These are phyloP conservation scores for Penicillium bialowiezense DNA, from an alignment of 495 filamentous ascomycete species.

Conservation along the genomic window DNA sequence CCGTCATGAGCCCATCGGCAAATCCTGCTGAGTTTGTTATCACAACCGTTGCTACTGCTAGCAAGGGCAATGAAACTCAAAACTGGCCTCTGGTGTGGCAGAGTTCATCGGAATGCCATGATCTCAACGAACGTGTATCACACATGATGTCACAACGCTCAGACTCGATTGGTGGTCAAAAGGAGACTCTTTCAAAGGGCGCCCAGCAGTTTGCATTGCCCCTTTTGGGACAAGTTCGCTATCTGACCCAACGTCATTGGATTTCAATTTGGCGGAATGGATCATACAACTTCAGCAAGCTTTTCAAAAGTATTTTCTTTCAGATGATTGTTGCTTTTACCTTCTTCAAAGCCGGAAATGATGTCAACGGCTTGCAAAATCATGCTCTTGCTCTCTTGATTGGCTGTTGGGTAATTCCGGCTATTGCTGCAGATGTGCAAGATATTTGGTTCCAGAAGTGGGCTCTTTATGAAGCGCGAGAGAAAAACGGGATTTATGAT, in stretches of 20 bases:
- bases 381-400: not conserved
- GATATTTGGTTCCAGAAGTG: slow-evolving; percentile 1
- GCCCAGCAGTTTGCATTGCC: not conserved
- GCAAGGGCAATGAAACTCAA: not conserved
- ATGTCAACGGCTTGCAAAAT: not conserved
- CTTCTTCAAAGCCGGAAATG: not conserved
- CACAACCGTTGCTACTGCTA: not conserved
- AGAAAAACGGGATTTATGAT: slow-evolving; percentile 4
- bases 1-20: not conserved
- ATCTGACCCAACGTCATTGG: slow-evolving; percentile 1
- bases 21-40: not conserved
- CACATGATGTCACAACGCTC: no score
- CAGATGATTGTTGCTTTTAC: not conserved
- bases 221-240: not conserved
- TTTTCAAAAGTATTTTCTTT: slow-evolving; percentile 1
- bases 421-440: not conserved
- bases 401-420: not conserved
- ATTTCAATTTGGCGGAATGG: slow-evolving; percentile 1
- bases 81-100: no score
- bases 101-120: no score
- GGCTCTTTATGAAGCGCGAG: slow-evolving; percentile 2
- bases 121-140: no score
- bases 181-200: no score
- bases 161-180: no score
- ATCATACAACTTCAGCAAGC: not conserved